phyloP scores from a whole-genome alignment of 164 flowering plant genomes.

The Tetracentron sinense region DNA sequence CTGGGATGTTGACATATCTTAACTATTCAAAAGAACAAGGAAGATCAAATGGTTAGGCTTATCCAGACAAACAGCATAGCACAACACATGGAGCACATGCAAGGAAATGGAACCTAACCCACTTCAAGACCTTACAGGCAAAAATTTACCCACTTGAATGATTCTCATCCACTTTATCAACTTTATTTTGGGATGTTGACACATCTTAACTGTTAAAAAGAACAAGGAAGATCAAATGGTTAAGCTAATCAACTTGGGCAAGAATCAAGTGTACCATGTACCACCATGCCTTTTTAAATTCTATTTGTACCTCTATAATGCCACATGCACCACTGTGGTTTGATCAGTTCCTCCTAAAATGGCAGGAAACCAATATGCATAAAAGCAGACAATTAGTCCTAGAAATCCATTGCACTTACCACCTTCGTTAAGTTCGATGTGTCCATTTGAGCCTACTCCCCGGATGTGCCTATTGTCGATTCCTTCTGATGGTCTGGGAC shows the following conservation, averaged over 20 bases:
- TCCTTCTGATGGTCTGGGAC: constrained; percentile 38
- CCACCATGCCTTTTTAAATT: too few species aligned
- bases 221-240: too few species aligned
- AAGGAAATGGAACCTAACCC: neutral
- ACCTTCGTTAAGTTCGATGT: constrained; percentile 37
- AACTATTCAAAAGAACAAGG: too few species aligned
- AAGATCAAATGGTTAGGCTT: too few species aligned
- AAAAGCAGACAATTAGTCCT: neutral
- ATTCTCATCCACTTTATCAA: neutral
- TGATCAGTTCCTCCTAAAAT: too few species aligned
- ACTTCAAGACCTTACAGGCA: neutral
- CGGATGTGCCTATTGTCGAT: constrained; percentile 36
- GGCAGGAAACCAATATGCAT: neutral
- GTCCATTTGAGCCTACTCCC: constrained; percentile 40
- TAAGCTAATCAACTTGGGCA: too few species aligned
- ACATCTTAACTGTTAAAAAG: too few species aligned
- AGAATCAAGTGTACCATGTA: too few species aligned
- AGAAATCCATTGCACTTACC: constrained; percentile 31
- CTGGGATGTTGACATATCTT: too few species aligned
- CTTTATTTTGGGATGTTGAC: too few species aligned
- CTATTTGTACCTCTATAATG: too few species aligned
- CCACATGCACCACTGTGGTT: too few species aligned
- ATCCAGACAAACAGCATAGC: neutral
- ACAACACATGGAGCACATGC: neutral
- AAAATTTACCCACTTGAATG: neutral